phyloP scores from a whole-genome alignment of 176 grass and related monocot species.

The Avena sativa region DNA sequence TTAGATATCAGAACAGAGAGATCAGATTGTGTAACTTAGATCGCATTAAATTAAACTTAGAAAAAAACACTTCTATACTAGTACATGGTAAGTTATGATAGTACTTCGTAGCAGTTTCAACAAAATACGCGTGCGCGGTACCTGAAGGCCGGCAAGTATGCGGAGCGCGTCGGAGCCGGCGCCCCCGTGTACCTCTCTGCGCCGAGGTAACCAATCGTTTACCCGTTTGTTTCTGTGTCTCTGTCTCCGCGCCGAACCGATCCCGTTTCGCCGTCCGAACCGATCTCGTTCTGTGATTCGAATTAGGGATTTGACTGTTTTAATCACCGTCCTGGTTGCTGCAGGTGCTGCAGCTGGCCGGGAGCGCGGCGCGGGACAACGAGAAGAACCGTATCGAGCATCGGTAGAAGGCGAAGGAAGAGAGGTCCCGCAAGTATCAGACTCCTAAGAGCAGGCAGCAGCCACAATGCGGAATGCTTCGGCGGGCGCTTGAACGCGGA shows the following conservation, averaged over 20 bases:
- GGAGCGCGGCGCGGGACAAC: slow-evolving; percentile 58
- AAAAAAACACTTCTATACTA: not conserved
- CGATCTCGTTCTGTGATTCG: not conserved
- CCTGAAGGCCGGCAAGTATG: slow-evolving; percentile 87
- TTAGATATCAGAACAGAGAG: too few species aligned
- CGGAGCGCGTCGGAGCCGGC: slow-evolving; percentile 87
- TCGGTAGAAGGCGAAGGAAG: too few species aligned
- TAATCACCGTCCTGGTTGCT: too few species aligned
- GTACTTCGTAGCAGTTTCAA: too few species aligned
- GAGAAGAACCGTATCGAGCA: slow-evolving; percentile 58
- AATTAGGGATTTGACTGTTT: not conserved
- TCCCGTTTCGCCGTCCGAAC: not conserved
- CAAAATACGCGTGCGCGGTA: slow-evolving; percentile 46
- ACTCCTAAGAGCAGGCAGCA: too few species aligned
- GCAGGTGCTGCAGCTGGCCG: slow-evolving; percentile 56
- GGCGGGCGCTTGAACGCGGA: too few species aligned
- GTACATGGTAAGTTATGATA: too few species aligned
- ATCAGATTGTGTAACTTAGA: too few species aligned
- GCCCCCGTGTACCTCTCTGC: slow-evolving; percentile 85
- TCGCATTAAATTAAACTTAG: too few species aligned
- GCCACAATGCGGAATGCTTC: too few species aligned
- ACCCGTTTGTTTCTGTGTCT: too few species aligned
- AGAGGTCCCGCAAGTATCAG: too few species aligned
- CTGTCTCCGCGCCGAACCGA: not conserved
- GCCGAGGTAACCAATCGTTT: slow-evolving; percentile 58